Conservation (phyloP, 192 early-diverging fungal genomes). For the Chytriomyces sp. region DNA sequence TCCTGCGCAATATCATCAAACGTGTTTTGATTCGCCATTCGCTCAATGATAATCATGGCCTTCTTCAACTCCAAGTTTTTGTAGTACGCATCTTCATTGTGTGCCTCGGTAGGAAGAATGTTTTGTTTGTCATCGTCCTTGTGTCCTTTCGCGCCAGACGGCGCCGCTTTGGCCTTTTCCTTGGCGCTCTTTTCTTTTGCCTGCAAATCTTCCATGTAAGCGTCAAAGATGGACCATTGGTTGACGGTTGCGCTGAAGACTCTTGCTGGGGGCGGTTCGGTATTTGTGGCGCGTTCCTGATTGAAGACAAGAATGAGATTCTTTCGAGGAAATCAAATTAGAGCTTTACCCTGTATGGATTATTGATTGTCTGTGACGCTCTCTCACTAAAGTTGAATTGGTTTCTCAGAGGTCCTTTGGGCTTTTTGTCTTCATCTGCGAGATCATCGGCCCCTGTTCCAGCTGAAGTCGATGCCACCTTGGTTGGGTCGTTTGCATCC, state of each 20-base stretch:
- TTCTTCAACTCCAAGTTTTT: conserved; percentile 63
- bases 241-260: conserved; percentile 61
- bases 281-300: conserved; percentile 65
- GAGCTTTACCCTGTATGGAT: conserved; percentile 56
- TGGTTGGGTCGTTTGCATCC: conserved; percentile 24
- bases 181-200: conserved; percentile 65
- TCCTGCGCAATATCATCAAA: conserved; percentile 71
- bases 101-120: conserved; percentile 55
- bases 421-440: conserved; percentile 55
- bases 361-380: conserved; percentile 65
- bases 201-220: conserved; percentile 63
- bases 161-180: conserved; percentile 59
- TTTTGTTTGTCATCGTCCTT: conserved; percentile 62
- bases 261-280: conserved; percentile 64
- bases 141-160: conserved; percentile 52
- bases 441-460: conserved; percentile 32
- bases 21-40: conserved; percentile 73
- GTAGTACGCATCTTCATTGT: conserved; percentile 63
- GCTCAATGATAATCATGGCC: conserved; percentile 58
- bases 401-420: conserved; percentile 55
- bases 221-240: conserved; percentile 70
- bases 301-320: conserved; percentile 1
- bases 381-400: conserved; percentile 71
- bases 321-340: neutral
- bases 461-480: conserved; percentile 24